Percentiles rank a stretch among this genome's conserved stretches.
These are phyloP conservation scores for Diaporthe longicolla DNA, from an alignment of 2,329 filamentous ascomycete genomes.

Conservation along the genomic window DNA sequence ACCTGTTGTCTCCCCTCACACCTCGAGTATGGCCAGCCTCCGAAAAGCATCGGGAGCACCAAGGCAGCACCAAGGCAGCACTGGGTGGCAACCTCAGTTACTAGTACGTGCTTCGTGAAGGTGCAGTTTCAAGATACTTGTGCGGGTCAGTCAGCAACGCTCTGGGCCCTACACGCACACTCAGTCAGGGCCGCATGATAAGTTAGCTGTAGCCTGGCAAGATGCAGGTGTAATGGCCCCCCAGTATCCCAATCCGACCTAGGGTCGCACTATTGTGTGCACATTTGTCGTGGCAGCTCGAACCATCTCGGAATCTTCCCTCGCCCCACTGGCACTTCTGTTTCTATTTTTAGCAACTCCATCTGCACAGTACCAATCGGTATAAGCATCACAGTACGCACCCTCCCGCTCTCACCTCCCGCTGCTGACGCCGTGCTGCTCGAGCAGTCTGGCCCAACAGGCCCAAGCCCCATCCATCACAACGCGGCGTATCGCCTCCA, in stretches of 20 bases:
- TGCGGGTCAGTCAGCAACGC: not conserved
- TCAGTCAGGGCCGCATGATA: not conserved
- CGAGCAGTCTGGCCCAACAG: not conserved
- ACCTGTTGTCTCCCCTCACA: not conserved
- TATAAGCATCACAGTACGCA: not conserved
- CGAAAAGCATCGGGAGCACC: not conserved
- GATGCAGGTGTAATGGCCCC: not conserved
- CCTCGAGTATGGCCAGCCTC: not conserved
- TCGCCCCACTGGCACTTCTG: not conserved
- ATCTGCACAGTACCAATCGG: not conserved
- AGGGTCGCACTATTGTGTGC: not conserved
- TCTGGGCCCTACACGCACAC: not conserved
- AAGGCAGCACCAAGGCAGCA: not conserved
- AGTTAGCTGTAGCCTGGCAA: not conserved
- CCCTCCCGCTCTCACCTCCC: not conserved
- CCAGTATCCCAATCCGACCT: not conserved
- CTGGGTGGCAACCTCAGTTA: not conserved
- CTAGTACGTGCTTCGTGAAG: not conserved
- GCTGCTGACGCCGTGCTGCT: conserved; percentile 17
- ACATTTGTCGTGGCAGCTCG: not conserved
- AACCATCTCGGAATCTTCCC: conserved; percentile 32
- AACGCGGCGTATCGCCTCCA: conserved; percentile 20
- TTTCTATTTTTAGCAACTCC: conserved; percentile 27
- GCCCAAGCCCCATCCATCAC: not conserved
- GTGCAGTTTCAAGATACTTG: not conserved